These are phyloP conservation scores for Chiua sp. DNA, from an alignment of 1,284 basidiomycete species.

Conservation along the genomic window DNA sequence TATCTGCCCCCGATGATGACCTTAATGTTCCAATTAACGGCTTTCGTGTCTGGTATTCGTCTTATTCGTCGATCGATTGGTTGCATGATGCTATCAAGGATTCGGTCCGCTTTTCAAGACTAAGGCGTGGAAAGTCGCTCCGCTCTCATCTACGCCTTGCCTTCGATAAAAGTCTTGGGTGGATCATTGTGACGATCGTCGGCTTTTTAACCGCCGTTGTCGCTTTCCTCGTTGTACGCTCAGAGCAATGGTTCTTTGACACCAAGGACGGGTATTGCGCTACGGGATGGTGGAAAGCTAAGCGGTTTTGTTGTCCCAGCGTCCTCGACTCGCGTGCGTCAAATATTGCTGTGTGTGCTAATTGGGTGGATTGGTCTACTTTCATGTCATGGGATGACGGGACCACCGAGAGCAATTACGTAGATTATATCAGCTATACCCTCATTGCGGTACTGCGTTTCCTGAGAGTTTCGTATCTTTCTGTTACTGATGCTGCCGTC, in stretches of 20 bases:
- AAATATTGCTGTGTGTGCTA: constrained; percentile 56
- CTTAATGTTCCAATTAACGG: constrained; percentile 80
- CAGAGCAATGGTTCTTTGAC: constrained; percentile 94
- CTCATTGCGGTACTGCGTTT: constrained; percentile 69
- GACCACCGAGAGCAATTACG: constrained; percentile 42
- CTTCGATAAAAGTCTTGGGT: constrained; percentile 86
- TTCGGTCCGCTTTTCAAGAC: constrained; percentile 75
- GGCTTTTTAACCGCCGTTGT: constrained; percentile 85
- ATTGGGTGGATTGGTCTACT: constrained; percentile 80
- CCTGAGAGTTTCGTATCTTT: neutral
- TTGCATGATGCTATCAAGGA: constrained; percentile 94
- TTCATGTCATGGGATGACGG: constrained; percentile 39
- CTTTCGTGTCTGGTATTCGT: constrained; percentile 92
- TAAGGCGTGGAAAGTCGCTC: constrained; percentile 70
- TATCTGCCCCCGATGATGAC: constrained; percentile 47
- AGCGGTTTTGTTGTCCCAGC: constrained; percentile 80
- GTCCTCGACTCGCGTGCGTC: constrained; percentile 35
- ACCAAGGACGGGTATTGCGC: constrained; percentile 91
- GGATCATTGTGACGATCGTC: constrained; percentile 90
- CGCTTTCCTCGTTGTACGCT: constrained; percentile 87
- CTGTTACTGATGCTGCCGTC: constrained; percentile 2
- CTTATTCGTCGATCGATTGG: constrained; percentile 88
- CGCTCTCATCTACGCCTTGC: constrained; percentile 74
- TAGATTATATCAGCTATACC: constrained; percentile 79
- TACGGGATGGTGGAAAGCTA: constrained; percentile 74